These are phyloP conservation scores for Pythium grandisporangium DNA, from an alignment of 352 stramenopile genomes.

Conservation along the genomic window DNA sequence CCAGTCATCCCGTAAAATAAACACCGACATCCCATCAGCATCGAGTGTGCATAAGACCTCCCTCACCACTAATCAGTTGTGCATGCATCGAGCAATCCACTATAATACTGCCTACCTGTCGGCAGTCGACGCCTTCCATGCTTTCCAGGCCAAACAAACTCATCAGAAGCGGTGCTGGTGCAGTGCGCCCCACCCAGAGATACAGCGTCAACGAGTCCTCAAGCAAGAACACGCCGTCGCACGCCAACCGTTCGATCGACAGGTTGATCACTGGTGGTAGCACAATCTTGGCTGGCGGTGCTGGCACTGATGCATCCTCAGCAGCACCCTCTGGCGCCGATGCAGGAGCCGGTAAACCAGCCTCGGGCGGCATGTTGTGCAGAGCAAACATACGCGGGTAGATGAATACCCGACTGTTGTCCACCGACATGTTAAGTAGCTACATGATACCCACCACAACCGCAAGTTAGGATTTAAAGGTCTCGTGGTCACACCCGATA, in stretches of 20 bases:
- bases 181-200: constrained; percentile 93
- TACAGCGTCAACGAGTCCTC: constrained; percentile 95
- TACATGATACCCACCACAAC: no score
- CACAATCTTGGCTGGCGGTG: constrained; percentile 61
- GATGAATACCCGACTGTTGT: constrained; percentile 89
- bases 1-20: constrained; percentile 7
- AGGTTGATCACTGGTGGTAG: constrained; percentile 92
- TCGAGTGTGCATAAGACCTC: no score
- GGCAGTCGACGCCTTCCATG: constrained; percentile 93
- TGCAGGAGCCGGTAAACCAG: constrained; percentile 64
- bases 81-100: no score
- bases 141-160: constrained; percentile 92
- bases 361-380: constrained; percentile 86
- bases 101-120: constrained; percentile 38
- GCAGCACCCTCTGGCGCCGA: no score
- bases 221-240: constrained; percentile 94
- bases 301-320: constrained; percentile 27
- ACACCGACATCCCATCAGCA: background rate
- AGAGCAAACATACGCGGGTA: constrained; percentile 97
- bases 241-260: constrained; percentile 90
- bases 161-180: constrained; percentile 76
- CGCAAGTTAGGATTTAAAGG: no score
- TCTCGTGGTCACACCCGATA: no score
- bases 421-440: constrained; percentile 92
- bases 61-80: no score